phyloP scores from a whole-genome alignment of 495 filamentous ascomycete species.

The Polyplosphaeria fusca region DNA sequence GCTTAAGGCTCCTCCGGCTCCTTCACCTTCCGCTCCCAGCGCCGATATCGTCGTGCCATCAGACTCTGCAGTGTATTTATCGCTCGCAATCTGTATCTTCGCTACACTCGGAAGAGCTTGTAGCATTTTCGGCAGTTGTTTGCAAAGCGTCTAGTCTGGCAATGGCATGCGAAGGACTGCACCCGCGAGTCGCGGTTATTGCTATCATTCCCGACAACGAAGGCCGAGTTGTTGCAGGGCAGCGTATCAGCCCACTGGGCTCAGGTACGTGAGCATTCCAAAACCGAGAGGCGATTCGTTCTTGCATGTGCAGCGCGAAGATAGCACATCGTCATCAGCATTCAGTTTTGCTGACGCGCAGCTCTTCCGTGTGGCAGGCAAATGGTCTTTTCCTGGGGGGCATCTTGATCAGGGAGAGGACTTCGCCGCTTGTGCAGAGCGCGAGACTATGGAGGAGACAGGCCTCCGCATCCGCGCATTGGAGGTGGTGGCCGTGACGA shows the following conservation, averaged over 20 bases:
- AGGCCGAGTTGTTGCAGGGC: conserved; percentile 1
- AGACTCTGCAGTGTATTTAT: too few species aligned
- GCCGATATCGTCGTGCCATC: too few species aligned
- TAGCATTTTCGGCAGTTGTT: too few species aligned
- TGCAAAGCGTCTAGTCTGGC: too few species aligned
- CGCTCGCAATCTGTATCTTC: too few species aligned
- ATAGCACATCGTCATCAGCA: too few species aligned
- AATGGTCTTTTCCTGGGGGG: conserved; percentile 54
- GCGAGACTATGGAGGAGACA: conserved; percentile 65
- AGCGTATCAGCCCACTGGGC: not conserved
- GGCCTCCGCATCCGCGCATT: conserved; percentile 50
- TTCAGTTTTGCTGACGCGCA: not conserved
- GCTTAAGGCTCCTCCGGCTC: too few species aligned
- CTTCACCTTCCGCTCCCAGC: too few species aligned
- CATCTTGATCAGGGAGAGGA: conserved; percentile 64
- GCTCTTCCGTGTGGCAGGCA: not conserved
- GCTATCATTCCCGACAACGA: conserved; percentile 2
- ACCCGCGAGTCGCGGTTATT: conserved; percentile 7
- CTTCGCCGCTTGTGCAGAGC: conserved; percentile 53
- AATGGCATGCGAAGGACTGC: conserved; percentile 6
- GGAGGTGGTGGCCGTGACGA: conserved; percentile 54
- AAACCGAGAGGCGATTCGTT: not conserved
- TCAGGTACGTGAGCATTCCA: not conserved
- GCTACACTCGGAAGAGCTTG: too few species aligned
- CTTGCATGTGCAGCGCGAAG: not conserved